phyloP scores from a whole-genome alignment of 176 grass and related monocot genomes.

The Cymbopogon citratus region DNA sequence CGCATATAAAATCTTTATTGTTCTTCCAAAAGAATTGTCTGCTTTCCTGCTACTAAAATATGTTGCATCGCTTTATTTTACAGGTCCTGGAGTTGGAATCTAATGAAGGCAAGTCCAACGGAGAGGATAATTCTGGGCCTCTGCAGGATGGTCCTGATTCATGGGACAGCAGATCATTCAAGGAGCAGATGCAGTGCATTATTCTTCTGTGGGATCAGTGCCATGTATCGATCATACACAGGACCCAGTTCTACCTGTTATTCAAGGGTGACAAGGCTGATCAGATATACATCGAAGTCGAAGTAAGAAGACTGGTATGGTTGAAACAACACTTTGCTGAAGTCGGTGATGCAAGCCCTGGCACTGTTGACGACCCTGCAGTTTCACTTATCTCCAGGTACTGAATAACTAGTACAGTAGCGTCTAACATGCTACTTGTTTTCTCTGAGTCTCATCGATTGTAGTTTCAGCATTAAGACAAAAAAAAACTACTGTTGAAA shows the following conservation, averaged over 20 bases:
- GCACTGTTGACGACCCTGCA: conserved; percentile 51
- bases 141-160: conserved; percentile 49
- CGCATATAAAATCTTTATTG: not conserved
- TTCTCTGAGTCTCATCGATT: not conserved
- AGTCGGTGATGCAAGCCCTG: conserved; percentile 61
- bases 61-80: not conserved
- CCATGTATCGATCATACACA: conserved; percentile 87
- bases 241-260: conserved; percentile 85
- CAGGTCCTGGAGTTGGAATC: conserved; percentile 91
- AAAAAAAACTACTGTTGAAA: not conserved
- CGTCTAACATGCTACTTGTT: not conserved
- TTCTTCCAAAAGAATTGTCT: not conserved
- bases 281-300: conserved; percentile 96
- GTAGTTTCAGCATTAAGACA: not conserved
- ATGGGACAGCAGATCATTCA: conserved; percentile 57
- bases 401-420: not conserved
- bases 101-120: conserved; percentile 54
- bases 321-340: conserved; percentile 85
- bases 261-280: conserved; percentile 84
- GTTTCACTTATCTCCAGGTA: conserved; percentile 76
- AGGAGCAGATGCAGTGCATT: conserved; percentile 86
- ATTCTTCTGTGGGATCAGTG: conserved; percentile 82
- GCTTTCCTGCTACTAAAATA: conserved; percentile 26
- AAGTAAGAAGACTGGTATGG: conserved; percentile 73
- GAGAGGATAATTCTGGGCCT: conserved; percentile 32